Evolutionary conservation across 345 rosid genomes (phyloP).

Genomic region (Euphorbia lathyris): DNA sequence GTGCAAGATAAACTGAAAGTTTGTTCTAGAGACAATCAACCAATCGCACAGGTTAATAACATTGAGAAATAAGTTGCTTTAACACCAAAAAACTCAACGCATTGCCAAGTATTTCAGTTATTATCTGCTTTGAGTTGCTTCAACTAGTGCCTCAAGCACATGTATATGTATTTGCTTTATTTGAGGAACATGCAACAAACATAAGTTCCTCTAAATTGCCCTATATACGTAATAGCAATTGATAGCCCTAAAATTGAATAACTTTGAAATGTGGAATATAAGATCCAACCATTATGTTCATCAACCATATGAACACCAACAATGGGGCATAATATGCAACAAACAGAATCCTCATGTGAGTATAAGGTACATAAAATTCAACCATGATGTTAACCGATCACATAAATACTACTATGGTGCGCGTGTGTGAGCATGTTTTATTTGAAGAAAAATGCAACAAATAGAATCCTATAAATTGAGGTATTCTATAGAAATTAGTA

Average conservation of each 20-base stretch:
- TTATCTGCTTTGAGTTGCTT: background rate
- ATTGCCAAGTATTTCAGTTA: background rate
- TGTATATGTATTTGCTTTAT: too few relatives aligned
- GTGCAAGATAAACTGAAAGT: conserved; percentile 78
- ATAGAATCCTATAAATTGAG: background rate
- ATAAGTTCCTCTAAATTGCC: too few relatives aligned
- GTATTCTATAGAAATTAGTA: background rate
- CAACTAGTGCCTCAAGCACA: too few relatives aligned
- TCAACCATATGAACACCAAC: background rate
- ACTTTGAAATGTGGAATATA: background rate
- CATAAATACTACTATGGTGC: background rate
- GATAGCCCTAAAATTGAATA: background rate
- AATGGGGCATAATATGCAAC: too few relatives aligned
- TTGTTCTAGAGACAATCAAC: conserved; percentile 54
- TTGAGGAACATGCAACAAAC: too few relatives aligned
- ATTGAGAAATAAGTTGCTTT: background rate
- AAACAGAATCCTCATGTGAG: background rate
- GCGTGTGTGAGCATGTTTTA: too few relatives aligned
- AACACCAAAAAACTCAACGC: background rate
- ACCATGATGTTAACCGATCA: background rate
- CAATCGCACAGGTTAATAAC: conserved; percentile 8
- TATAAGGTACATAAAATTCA: background rate
- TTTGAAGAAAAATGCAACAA: background rate
- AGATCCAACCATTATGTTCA: background rate
- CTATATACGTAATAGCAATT: background rate